Base-by-base conservation (phyloP, 495 filamentous ascomycete genomes). In the Xylaria sp. region DNA sequence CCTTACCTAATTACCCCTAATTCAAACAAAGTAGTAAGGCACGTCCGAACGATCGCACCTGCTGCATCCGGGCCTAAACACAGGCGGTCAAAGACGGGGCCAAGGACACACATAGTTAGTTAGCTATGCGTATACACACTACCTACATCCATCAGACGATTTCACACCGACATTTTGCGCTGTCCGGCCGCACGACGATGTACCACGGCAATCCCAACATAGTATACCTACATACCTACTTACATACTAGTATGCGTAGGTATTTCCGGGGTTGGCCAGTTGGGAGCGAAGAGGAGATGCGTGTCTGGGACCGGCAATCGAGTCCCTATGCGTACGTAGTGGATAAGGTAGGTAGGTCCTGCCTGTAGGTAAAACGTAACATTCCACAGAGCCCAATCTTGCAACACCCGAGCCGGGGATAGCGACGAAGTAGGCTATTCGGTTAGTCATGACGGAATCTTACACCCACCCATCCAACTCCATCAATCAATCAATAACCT, bases 1-100 rank as follows among this genome's bases (percentile, higher is more conserved):
- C 44, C 44, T 12, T 14, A 37, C 35, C 7, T 37, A 37, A 37
- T 37, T 37, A 37, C 35, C 35, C n/a, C n/a, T 37, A 7, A 37
- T 37, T 37, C 3, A 37, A 37, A 7, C 35, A 37, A 37, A 55
- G n/a, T n/a, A n/a, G n/a, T n/a, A n/a, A n/a, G n/a, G n/a, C n/a
- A n/a, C n/a, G n/a, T n/a, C n/a, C n/a, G n/a, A n/a, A n/a, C n/a
- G 14, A 26, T 31, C 11, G 40, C 40, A 17, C 41, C 40, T 48
- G 41, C 40, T 48, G 41, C 61, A 50, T 64, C 31, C 24, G 17
- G 14, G 7, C 26, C 24, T 48, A 44, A 64, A 33, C 40, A n/a
- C 61, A 50, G 48, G 61, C 61, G 61, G 61, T 64, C 61, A 64
- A 24, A 48, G n/a, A 33, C 61, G 43, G 41, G 58, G 59, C 59